Evolutionary conservation across 805 yeast genomes (phyloP).

Genomic region (Ogataea pignaliae): DNA sequence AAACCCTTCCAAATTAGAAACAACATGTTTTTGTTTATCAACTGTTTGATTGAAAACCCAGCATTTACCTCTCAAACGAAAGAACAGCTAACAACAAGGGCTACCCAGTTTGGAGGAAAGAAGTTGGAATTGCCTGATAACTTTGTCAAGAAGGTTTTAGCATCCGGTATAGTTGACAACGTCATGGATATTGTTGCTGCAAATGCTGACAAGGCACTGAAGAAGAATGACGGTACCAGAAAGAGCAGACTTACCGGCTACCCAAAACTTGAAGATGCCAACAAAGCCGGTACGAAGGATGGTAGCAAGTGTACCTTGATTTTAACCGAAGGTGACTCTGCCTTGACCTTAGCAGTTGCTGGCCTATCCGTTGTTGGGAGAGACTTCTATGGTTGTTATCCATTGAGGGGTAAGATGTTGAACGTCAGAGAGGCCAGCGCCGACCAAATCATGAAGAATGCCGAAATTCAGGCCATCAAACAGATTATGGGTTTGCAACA

Average conservation of each 20-base stretch:
- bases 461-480: constrained; percentile 91
- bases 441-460: constrained; percentile 90
- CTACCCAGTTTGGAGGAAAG: constrained; percentile 83
- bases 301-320: constrained; percentile 90
- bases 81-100: constrained; percentile 89
- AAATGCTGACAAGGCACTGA: constrained; percentile 82
- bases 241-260: constrained; percentile 84
- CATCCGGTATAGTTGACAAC: constrained; percentile 68
- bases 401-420: constrained; percentile 88
- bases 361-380: constrained; percentile 95
- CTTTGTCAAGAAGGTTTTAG: constrained; percentile 66
- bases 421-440: constrained; percentile 96
- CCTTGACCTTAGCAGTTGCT: constrained; percentile 84
- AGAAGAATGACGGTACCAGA: constrained; percentile 82
- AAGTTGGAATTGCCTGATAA: constrained; percentile 68
- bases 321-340: constrained; percentile 96
- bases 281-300: constrained; percentile 90
- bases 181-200: constrained; percentile 80
- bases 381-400: constrained; percentile 92
- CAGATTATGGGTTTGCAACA: constrained; percentile 95
- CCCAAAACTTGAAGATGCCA: constrained; percentile 91
- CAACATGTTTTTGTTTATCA: constrained; percentile 85
- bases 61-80: constrained; percentile 97
- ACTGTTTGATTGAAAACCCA: constrained; percentile 92
- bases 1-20: constrained; percentile 86